These are phyloP conservation scores for Carex myosuroides DNA, from an alignment of 176 grass and related monocot genomes.

Conservation along the genomic window DNA sequence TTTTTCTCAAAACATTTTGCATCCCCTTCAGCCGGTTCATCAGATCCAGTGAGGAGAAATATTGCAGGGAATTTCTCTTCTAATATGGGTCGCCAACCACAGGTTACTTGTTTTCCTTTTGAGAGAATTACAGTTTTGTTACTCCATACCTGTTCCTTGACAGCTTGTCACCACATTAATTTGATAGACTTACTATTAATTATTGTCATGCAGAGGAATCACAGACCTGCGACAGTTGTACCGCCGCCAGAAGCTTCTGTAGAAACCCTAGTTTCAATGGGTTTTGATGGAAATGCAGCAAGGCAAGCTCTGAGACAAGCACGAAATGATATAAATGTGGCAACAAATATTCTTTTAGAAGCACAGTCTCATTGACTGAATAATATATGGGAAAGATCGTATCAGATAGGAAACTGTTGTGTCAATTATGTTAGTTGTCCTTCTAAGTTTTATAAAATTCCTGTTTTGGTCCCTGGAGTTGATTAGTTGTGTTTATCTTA, in stretches of 20 bases:
- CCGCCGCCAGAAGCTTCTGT: conserved; percentile 67
- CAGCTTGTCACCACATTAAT: not conserved
- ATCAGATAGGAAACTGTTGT: not conserved
- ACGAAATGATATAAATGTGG: conserved; percentile 76
- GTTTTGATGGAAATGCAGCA: conserved; percentile 71
- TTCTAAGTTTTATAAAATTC: not conserved
- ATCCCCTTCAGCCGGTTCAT: not conserved
- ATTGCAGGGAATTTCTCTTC: conserved; percentile 21
- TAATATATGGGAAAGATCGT: not conserved
- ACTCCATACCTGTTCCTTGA: not conserved
- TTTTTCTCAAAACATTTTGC: conserved; percentile 26
- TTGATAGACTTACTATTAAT: not conserved
- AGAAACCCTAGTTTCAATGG: conserved; percentile 82
- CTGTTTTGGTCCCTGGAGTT: conserved; percentile 14
- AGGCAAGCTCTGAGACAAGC: conserved; percentile 73
- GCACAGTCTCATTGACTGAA: conserved; percentile 43
- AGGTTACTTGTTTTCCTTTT: conserved; percentile 17
- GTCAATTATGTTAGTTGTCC: not conserved
- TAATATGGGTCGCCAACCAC: conserved; percentile 5
- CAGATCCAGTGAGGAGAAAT: conserved; percentile 15
- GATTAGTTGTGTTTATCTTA: not conserved
- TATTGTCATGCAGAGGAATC: not conserved
- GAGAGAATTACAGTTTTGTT: not conserved
- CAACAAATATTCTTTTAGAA: conserved; percentile 96
- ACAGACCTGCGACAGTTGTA: conserved; percentile 22